Evolutionary conservation across 1,139 yeast genomes (phyloP).

Genomic region (Chernovozyma aurita): DNA sequence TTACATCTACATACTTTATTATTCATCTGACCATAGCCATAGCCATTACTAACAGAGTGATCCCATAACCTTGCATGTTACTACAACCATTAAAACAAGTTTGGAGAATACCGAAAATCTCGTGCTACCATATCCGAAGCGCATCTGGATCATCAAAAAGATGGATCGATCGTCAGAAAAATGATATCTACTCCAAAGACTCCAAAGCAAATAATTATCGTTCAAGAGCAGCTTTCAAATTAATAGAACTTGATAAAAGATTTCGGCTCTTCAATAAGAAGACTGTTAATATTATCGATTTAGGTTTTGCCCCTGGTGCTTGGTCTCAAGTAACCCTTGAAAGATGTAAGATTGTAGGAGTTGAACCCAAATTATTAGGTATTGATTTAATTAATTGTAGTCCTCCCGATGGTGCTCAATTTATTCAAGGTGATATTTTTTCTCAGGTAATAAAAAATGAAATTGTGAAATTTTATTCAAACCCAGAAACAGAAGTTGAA

Average conservation of each 20-base stretch:
- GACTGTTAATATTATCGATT: constrained; percentile 64
- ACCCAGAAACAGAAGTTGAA: neutral
- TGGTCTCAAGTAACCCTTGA: constrained; percentile 44
- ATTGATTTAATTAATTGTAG: constrained; percentile 37
- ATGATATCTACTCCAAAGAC: constrained; percentile 60
- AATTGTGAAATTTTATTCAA: constrained; percentile 13
- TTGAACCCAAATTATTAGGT: constrained; percentile 25
- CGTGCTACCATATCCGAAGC: too few relatives aligned
- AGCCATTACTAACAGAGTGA: too few relatives aligned
- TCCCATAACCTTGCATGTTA: too few relatives aligned
- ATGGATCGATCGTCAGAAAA: constrained; percentile 71
- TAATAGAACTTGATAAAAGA: constrained; percentile 64
- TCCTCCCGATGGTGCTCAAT: constrained; percentile 38
- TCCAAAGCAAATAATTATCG: constrained; percentile 62
- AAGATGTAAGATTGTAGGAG: constrained; percentile 12
- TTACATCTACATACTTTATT: too few relatives aligned
- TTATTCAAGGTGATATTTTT: constrained; percentile 40
- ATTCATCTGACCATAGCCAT: too few relatives aligned
- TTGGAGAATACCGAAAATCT: too few relatives aligned
- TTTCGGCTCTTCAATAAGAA: constrained; percentile 51
- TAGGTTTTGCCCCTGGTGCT: constrained; percentile 52
- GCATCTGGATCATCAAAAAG: constrained; percentile 45
- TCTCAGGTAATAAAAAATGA: neutral
- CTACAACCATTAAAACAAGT: too few relatives aligned
- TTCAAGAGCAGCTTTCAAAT: constrained; percentile 89